These are phyloP conservation scores for Thelonectria discophora DNA, from an alignment of 2,329 filamentous ascomycete genomes.

Conservation along the genomic window DNA sequence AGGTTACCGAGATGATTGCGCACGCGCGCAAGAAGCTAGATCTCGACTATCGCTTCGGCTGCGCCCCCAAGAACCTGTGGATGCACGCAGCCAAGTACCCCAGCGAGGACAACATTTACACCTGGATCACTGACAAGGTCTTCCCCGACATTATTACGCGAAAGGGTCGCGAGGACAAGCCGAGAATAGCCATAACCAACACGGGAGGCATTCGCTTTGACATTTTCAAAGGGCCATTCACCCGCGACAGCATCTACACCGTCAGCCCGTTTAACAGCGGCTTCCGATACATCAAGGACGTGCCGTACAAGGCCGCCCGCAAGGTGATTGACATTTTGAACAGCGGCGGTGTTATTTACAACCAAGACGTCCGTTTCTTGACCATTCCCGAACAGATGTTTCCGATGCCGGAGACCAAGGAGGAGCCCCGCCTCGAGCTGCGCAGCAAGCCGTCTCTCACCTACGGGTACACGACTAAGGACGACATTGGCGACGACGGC, in stretches of 20 bases:
- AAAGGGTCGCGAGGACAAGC: slow-evolving; percentile 64
- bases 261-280: slow-evolving; percentile 88
- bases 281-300: slow-evolving; percentile 79
- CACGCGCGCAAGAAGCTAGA: slow-evolving; percentile 74
- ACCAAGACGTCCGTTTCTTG: slow-evolving; percentile 56
- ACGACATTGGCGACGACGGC: slow-evolving; percentile 83
- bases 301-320: slow-evolving; percentile 79
- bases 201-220: slow-evolving; percentile 95
- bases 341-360: slow-evolving; percentile 58
- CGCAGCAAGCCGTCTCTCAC: slow-evolving; percentile 56
- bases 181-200: slow-evolving; percentile 81
- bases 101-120: slow-evolving; percentile 77
- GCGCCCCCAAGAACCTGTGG: slow-evolving; percentile 83
- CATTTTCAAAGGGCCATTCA: slow-evolving; percentile 92
- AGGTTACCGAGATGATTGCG: slow-evolving; percentile 75
- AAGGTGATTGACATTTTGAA: slow-evolving; percentile 72
- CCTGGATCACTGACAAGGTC: slow-evolving; percentile 79
- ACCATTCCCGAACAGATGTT: slow-evolving; percentile 58
- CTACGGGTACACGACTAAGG: slow-evolving; percentile 85
- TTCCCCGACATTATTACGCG: slow-evolving; percentile 73
- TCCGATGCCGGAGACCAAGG: slow-evolving; percentile 31
- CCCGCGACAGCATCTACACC: slow-evolving; percentile 84
- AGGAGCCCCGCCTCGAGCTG: slow-evolving; percentile 46
- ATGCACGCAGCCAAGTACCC: slow-evolving; percentile 82
- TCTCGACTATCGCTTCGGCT: slow-evolving; percentile 81